Conservation (phyloP, 108 stramenopile genomes). For the Cyclotella baltica region DNA sequence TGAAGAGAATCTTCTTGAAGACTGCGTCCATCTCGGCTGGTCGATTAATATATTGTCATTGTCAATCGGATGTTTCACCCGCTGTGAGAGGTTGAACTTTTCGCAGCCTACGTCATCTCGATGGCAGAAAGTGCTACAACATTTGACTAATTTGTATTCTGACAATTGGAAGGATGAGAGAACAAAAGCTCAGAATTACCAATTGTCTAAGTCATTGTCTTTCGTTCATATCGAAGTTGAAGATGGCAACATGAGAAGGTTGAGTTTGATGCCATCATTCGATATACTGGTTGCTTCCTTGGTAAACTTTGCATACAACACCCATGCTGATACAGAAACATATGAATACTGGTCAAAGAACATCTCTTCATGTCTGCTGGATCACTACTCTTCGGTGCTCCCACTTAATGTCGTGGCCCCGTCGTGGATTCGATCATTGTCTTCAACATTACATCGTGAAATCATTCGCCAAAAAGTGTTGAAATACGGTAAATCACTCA, state of each 20-base stretch:
- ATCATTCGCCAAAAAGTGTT: constrained; percentile 12
- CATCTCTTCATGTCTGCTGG: constrained; percentile 35
- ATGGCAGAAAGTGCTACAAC: constrained; percentile 26
- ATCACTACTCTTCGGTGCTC: constrained; percentile 24
- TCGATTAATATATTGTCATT: constrained; percentile 35
- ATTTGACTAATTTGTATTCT: constrained; percentile 33
- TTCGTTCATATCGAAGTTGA: constrained; percentile 19
- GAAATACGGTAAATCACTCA: not conserved
- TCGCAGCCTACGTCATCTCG: constrained; percentile 6
- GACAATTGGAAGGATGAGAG: constrained; percentile 23
- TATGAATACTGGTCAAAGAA: constrained; percentile 29
- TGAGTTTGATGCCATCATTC: constrained; percentile 39
- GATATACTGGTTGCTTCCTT: constrained; percentile 28
- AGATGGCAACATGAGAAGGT: not conserved
- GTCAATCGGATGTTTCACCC: constrained; percentile 23
- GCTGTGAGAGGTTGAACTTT: constrained; percentile 22
- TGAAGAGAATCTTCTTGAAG: constrained; percentile 30
- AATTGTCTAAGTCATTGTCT: not conserved
- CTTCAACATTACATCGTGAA: constrained; percentile 24
- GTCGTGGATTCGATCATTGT: constrained; percentile 36
- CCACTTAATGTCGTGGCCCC: constrained; percentile 1
- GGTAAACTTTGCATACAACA: constrained; percentile 19
- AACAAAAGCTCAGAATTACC: not conserved
- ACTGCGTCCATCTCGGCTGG: constrained; percentile 47
- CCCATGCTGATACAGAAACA: constrained; percentile 3